phyloP scores from a whole-genome alignment of 345 rosid species.

The Garcia nutans region DNA sequence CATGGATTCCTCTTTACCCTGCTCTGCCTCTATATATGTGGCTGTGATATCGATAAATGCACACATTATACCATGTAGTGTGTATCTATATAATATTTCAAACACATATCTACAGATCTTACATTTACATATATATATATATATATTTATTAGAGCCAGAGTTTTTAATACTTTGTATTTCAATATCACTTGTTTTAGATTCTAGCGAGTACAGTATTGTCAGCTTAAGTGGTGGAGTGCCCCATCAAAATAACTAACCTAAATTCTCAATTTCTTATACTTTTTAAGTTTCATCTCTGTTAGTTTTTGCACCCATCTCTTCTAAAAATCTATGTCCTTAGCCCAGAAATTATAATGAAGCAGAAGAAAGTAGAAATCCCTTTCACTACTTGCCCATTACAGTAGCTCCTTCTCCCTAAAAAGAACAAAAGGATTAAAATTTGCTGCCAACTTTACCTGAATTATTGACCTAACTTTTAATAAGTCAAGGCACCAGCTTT shows the following conservation, averaged over 20 bases:
- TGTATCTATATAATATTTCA: too few species aligned
- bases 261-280: background rate
- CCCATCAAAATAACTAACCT: background rate
- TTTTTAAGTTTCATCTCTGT: background rate
- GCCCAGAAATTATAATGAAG: too few species aligned
- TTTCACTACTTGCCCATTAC: too few species aligned
- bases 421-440: background rate
- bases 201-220: conserved; percentile 14
- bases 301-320: background rate
- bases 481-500: conserved; percentile 7
- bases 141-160: background rate
- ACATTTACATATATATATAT: too few species aligned
- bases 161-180: conserved; percentile 1
- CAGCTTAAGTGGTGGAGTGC: conserved; percentile 24
- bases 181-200: conserved; percentile 1
- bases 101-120: background rate
- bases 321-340: background rate
- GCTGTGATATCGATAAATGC: too few species aligned
- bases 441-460: conserved; percentile 1
- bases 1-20: conserved; percentile 25
- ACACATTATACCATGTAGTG: too few species aligned
- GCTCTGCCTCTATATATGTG: too few species aligned
- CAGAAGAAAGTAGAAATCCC: too few species aligned
- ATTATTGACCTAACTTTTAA: conserved; percentile 16
- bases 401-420: background rate